A percentile compares a stretch with the other conserved stretches of the same genome.
Conservation (phyloP, 805 yeast genomes). For the Yamadazyma nakazawae region DNA sequence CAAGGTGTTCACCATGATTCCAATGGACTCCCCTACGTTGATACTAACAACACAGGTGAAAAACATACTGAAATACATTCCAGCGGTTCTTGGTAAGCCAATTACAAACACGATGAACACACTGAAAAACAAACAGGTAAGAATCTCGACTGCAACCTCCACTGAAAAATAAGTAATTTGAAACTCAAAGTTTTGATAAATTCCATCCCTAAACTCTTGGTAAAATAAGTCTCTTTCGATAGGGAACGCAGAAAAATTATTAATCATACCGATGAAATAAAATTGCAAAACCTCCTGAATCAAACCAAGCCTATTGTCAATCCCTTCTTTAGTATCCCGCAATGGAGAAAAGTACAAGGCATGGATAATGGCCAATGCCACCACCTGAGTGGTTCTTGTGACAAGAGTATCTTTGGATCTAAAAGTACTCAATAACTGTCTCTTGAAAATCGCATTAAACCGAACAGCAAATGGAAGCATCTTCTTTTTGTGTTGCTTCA, state of each 20-base stretch:
- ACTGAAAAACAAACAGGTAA: constrained; percentile 57
- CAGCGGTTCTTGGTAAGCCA: constrained; percentile 68
- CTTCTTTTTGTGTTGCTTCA: constrained; percentile 26
- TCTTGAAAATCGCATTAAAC: constrained; percentile 27
- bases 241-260: constrained; percentile 75
- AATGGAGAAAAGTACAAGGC: constrained; percentile 59
- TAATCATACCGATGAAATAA: constrained; percentile 77
- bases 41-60: constrained; percentile 53
- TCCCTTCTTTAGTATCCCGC: constrained; percentile 42
- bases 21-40: constrained; percentile 81
- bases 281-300: constrained; percentile 70
- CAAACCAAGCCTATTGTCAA: constrained; percentile 68
- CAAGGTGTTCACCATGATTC: constrained; percentile 72
- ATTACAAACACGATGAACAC: constrained; percentile 63
- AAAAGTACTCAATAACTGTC: constrained; percentile 34
- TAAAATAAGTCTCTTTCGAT: constrained; percentile 70
- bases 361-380: constrained; percentile 60
- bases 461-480: constrained; percentile 24
- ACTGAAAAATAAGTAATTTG: constrained; percentile 54
- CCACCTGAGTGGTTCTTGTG: constrained; percentile 63
- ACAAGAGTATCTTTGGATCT: constrained; percentile 52
- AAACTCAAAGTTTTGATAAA: constrained; percentile 65
- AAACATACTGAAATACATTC: constrained; percentile 62
- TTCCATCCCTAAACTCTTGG: constrained; percentile 71
- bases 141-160: constrained; percentile 67